Base-by-base conservation (phyloP, 2,329 filamentous ascomycete genomes). In the Tolypocladium pustulatum region DNA sequence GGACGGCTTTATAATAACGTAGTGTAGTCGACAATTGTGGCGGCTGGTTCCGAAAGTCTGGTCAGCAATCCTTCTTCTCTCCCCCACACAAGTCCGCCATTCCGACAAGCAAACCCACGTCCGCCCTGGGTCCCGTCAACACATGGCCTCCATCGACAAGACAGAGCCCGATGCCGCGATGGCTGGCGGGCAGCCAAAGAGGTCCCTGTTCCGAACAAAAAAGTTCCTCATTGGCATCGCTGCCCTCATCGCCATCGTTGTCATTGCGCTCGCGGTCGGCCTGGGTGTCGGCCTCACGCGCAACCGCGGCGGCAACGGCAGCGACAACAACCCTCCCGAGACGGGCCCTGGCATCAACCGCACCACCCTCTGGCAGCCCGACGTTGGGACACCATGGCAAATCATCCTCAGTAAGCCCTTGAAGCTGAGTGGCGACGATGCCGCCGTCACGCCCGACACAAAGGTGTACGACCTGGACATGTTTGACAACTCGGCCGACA, bases 311-410 rank as follows among this genome's bases (percentile, higher is more conserved):
- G 57, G 57, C 56, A 22, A 49, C 38, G 54, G 65, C 43, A 62
- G 65, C 34, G 60, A 65, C 34, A 57, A 57, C 56, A 49, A 55
- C 58, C 54, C 49, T 40, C 36, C 56, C 56, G 49, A 20, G 41
- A 51, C 41, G 56, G 52, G 25, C 55, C 59, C 57, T 65, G 68
- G 61, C 52, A 61, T 64, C 66, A 61, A 67, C 62, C 56, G 66
- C 58, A 56, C 64, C 57, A 59, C 65, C 63, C 55, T 71, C 38
- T 87, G 83, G 84, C 72, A 77, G 59, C 85, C 85, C 2, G 66
- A 68, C 2, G 76, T 79, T 30, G 78, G 76, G 32, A 71, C 74
- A 4, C 76, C 76, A 3, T 88, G 83, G 83, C 84, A 88, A 65
- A 88, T 88, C 57, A 74, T 85, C 52, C 78, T 88, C 25, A 69